Evolutionary conservation across 352 stramenopile species (phyloP), one percentile per base, ranked within the genome.

Genomic region (Pythium angustatum): DNA sequence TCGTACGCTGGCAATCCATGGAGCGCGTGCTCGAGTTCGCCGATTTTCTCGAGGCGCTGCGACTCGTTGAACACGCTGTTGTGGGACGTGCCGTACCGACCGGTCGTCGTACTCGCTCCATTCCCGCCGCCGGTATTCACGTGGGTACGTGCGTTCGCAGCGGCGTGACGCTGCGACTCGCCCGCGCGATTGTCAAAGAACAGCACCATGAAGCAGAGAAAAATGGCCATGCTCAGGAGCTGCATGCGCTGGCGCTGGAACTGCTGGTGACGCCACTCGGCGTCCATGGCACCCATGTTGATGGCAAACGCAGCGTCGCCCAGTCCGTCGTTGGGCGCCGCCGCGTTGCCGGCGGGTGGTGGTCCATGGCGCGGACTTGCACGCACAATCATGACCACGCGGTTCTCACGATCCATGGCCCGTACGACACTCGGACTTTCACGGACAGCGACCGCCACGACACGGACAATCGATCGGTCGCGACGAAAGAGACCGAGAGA

Each of bases 161-260:
- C 50, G 22, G 56, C 38, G 55, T 61, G 50, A 11, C 76, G 73
- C 56, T 71, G 61, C 38, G 38, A n/a, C 33, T 85, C 73, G 22
- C 75, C 73, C 11, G 81, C 77, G 70, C 80, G 81, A 67, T 90
- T 90, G 60, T 94, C 85, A 53, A 94, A 91, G 68, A 94, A 92
- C 27, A 94, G 71, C 50, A 94, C 81, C 72, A 94, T 85, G 64
- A 94, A 94, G 71, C 85, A 94, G 26, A 94, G 72, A 49, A 94
- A 94, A 50, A 94, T 94, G 36, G 85, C 84, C 80, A 91, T 94
- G 55, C 83, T 92, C 8, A 94, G 78, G 36, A 94, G 78, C 76
- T 94, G 85, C 81, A 94, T 91, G 55, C 85, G 85, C 74, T 91
- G 82, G n/a, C 85, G 78, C 69, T 94, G 85, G 72, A 94, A 91